Evolutionary conservation across 257 asterid genomes (phyloP).

Genomic region (Handroanthus guayacan): DNA sequence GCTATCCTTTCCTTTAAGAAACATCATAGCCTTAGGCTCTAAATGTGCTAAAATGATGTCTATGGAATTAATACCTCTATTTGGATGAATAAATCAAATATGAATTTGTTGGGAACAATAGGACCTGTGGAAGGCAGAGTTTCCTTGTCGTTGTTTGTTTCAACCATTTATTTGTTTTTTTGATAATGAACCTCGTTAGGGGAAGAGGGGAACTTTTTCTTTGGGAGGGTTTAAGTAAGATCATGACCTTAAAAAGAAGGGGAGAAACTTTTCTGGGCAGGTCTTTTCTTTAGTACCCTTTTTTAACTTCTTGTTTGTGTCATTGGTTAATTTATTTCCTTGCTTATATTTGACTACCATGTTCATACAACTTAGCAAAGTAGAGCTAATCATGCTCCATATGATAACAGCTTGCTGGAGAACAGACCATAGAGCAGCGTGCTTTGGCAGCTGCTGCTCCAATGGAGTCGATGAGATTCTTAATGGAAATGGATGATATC

Average conservation of each 20-base stretch:
- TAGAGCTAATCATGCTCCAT: constrained; percentile 8
- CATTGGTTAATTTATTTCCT: not conserved
- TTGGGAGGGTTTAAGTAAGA: not conserved
- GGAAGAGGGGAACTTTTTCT: not conserved
- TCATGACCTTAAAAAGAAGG: not conserved
- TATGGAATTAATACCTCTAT: not conserved
- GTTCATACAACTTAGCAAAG: constrained; percentile 11
- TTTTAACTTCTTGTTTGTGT: constrained; percentile 10
- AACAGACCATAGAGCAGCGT: constrained; percentile 62
- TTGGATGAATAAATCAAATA: constrained; percentile 15
- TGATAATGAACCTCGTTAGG: not conserved
- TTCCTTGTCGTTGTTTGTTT: not conserved
- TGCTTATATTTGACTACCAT: not conserved
- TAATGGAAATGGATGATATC: constrained; percentile 58
- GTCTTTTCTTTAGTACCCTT: not conserved
- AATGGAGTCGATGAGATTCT: constrained; percentile 75
- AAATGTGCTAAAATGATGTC: constrained; percentile 19
- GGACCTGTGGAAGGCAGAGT: not conserved
- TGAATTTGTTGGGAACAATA: not conserved
- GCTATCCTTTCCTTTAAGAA: not conserved
- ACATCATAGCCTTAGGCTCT: constrained; percentile 14
- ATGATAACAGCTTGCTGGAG: constrained; percentile 47
- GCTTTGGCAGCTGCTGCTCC: constrained; percentile 88
- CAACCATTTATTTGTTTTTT: not conserved
- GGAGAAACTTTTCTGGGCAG: not conserved